Evolutionary conservation across 805 yeast species (phyloP).

Genomic region (Candida loeiensis): DNA sequence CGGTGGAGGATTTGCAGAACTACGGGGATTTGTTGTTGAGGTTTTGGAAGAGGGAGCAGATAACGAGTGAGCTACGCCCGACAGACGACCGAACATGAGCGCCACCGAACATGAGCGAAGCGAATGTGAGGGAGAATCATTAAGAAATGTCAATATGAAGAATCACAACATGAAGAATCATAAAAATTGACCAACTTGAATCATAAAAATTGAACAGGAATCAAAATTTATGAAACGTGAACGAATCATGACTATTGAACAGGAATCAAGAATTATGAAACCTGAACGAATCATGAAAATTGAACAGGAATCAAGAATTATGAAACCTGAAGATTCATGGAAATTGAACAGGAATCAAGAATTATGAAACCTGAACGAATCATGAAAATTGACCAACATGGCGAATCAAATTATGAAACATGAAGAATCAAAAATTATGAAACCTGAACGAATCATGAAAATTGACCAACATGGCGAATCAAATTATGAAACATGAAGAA

Average conservation of each 20-base stretch:
- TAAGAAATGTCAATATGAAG: too few species aligned
- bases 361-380: too few species aligned
- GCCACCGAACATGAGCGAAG: too few species aligned
- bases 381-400: too few species aligned
- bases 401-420: too few species aligned
- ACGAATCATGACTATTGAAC: not conserved
- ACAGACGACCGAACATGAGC: not conserved
- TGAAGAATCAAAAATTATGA: too few species aligned
- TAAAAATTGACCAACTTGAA: too few species aligned
- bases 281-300: not conserved
- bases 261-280: not conserved
- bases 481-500: not conserved
- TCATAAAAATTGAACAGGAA: not conserved
- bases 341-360: not conserved
- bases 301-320: not conserved
- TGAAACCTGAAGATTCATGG: not conserved
- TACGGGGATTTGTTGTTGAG: constrained; percentile 83
- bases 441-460: not conserved
- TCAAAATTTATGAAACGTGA: not conserved
- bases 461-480: not conserved
- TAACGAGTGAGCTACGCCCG: constrained; percentile 33
- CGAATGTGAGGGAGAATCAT: not conserved
- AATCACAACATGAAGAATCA: too few species aligned
- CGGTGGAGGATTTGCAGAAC: constrained; percentile 84
- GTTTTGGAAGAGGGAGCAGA: constrained; percentile 76